Evolutionary conservation across 2,329 filamentous ascomycete genomes (phyloP).

Genomic region (Chrysoporthe cubensis): DNA sequence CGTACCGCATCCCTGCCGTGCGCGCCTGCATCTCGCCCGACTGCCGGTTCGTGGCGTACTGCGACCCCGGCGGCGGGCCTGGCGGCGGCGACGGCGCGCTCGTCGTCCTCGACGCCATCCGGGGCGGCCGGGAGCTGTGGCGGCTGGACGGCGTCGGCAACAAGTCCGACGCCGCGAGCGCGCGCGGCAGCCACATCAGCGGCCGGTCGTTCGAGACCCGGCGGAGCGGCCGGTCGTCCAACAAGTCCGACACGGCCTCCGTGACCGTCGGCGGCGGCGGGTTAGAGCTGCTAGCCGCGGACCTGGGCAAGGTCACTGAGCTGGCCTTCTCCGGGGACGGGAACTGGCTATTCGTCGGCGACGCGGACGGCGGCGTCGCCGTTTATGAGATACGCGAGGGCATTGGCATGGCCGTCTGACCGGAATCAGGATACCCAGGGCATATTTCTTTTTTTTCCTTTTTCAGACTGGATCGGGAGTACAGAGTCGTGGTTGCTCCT

Average conservation of each 20-base stretch:
- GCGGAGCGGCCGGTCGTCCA: slow-evolving; percentile 17
- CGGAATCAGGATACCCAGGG: slow-evolving; percentile 17
- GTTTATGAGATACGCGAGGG: slow-evolving; percentile 43
- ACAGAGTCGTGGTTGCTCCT: neutral
- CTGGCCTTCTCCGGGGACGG: slow-evolving; percentile 45
- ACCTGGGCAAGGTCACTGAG: slow-evolving; percentile 42
- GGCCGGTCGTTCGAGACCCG: slow-evolving; percentile 14
- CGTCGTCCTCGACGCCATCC: slow-evolving; percentile 42
- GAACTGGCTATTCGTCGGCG: slow-evolving; percentile 42
- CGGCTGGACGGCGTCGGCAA: slow-evolving; percentile 38
- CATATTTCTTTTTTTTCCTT: neutral
- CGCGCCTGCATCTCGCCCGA: slow-evolving; percentile 45
- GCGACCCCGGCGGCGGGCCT: slow-evolving; percentile 40
- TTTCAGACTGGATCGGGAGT: neutral
- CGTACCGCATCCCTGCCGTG: slow-evolving; percentile 45
- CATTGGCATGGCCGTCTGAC: slow-evolving; percentile 19
- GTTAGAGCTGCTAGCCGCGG: slow-evolving; percentile 31
- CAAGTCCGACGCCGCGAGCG: neutral
- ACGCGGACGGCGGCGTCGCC: slow-evolving; percentile 39
- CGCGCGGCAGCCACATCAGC: slow-evolving; percentile 12
- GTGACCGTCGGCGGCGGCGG: neutral
- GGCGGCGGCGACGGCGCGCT: slow-evolving; percentile 38
- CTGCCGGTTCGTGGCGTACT: slow-evolving; percentile 47
- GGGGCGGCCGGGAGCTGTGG: slow-evolving; percentile 43
- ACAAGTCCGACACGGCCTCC: slow-evolving; percentile 12